Conservation (phyloP, 2,329 filamentous ascomycete genomes). For the Epichloe gansuensis region DNA sequence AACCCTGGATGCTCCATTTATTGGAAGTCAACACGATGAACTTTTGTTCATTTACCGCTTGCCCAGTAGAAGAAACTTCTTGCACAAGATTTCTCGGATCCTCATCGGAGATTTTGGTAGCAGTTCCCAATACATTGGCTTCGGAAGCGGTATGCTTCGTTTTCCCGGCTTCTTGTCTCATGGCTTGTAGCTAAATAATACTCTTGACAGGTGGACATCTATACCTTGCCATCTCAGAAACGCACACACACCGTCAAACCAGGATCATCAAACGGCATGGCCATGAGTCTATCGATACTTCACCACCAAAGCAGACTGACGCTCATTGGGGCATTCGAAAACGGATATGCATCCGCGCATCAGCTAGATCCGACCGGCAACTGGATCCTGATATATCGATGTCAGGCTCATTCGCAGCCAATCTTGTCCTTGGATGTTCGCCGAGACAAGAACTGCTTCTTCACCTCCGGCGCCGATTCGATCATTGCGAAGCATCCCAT, state of each 20-base stretch:
- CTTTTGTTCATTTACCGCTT: slow-evolving; percentile 74
- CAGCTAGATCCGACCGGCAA: slow-evolving; percentile 30
- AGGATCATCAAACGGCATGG: slow-evolving; percentile 57
- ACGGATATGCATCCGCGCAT: slow-evolving; percentile 61
- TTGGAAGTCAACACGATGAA: slow-evolving; percentile 87
- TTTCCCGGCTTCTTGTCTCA: too few relatives aligned
- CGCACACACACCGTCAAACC: slow-evolving; percentile 49
- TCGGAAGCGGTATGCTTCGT: slow-evolving; percentile 49
- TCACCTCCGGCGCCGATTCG: slow-evolving; percentile 76
- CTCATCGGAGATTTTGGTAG: slow-evolving; percentile 47
- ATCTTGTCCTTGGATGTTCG: slow-evolving; percentile 60
- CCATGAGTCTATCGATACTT: slow-evolving; percentile 67
- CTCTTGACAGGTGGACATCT: slow-evolving; percentile 57
- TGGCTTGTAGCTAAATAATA: slow-evolving; percentile 1
- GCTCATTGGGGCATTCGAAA: slow-evolving; percentile 73
- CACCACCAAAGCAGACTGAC: slow-evolving; percentile 38
- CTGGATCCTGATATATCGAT: slow-evolving; percentile 47
- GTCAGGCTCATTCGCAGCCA: slow-evolving; percentile 64
- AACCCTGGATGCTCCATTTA: slow-evolving; percentile 78
- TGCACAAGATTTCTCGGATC: slow-evolving; percentile 9
- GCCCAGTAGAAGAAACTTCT: slow-evolving; percentile 25
- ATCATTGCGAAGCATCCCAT: slow-evolving; percentile 66
- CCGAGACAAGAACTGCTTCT: slow-evolving; percentile 43
- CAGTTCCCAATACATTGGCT: slow-evolving; percentile 66
- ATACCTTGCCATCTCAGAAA: slow-evolving; percentile 61